Base-by-base conservation (phyloP, 495 filamentous ascomycete species). In the Margaritispora aquatica region DNA sequence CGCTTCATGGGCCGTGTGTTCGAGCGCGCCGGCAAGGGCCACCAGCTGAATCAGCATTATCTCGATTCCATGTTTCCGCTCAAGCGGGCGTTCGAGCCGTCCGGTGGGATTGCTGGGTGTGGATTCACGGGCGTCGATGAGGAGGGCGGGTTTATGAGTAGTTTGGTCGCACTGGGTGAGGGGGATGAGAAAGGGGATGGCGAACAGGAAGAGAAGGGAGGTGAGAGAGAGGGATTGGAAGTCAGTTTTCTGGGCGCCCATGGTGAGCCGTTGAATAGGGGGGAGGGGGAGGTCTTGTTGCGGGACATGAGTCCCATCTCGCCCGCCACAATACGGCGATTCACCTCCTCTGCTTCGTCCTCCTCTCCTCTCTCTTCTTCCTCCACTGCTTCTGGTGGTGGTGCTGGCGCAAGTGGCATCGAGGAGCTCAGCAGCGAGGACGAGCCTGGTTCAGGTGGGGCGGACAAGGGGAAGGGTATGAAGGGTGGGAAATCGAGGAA, bases 21-120 rank as follows among this genome's bases (percentile, higher is more conserved):
- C 58, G 76, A 81, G n/a, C 79, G 84, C 1, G 73, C 74, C 2
- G 83, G 79, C 0, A 74, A 77, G 3, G 91, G 91, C 0, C 91
- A 96, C 67, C 75, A 88, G 60, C 77, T 96, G 57, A 84, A 82
- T 54, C 86, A 90, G 74, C 91, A 96, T 66, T 96, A 94, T 51
- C 73, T 95, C 0, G 83, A 87, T 55, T 73, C 69, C n/a, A 93
- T 95, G 86, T 96, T 96, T 62, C 80, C 82, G 0, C 69, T 85
- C 24, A 50, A 50, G 20, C 20, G 4, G n/a, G 11, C 47, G 5
- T 11, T 22, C 7, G 2, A 2, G 2, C 2, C 47, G 10, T 50
- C 47, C 8, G 46, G 58, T 5, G 65, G 65, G 10, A 58, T 62
- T 1, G 58, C 48, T 8, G 19, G 56, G 11, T 46, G 13, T 9